These are phyloP conservation scores for Ophiostoma sp. DNA, from an alignment of 2,329 filamentous ascomycete genomes.

Conservation along the genomic window DNA sequence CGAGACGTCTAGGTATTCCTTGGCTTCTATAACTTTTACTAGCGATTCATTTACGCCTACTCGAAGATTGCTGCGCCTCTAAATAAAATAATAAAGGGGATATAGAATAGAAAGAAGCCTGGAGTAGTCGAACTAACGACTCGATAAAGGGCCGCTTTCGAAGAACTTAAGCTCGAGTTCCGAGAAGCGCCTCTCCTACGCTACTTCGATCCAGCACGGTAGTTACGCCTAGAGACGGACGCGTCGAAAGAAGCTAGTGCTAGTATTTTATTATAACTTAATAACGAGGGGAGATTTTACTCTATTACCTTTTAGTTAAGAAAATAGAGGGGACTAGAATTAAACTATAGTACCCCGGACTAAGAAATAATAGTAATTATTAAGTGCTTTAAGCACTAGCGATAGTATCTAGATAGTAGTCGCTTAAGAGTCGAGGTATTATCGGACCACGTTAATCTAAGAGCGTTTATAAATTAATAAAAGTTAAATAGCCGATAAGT, in stretches of 20 bases:
- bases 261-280: not conserved
- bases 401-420: not conserved
- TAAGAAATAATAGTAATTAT: slow-evolving; percentile 1
- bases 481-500: not conserved
- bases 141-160: not conserved
- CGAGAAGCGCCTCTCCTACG: not conserved
- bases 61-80: not conserved
- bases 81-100: not conserved
- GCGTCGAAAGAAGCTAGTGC: not conserved
- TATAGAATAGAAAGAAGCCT: not conserved
- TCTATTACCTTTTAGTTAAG: not conserved
- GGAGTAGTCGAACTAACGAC: not conserved
- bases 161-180: not conserved
- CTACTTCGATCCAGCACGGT: not conserved
- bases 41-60: not conserved
- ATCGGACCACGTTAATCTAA: not conserved
- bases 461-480: not conserved
- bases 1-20: not conserved
- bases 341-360: not conserved
- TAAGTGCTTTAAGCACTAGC: too few species aligned
- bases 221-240: not conserved
- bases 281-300: not conserved
- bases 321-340: not conserved
- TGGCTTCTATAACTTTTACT: not conserved
- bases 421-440: not conserved